phyloP scores from a whole-genome alignment of 441 rosid genomes.

The Erodium texanum region DNA sequence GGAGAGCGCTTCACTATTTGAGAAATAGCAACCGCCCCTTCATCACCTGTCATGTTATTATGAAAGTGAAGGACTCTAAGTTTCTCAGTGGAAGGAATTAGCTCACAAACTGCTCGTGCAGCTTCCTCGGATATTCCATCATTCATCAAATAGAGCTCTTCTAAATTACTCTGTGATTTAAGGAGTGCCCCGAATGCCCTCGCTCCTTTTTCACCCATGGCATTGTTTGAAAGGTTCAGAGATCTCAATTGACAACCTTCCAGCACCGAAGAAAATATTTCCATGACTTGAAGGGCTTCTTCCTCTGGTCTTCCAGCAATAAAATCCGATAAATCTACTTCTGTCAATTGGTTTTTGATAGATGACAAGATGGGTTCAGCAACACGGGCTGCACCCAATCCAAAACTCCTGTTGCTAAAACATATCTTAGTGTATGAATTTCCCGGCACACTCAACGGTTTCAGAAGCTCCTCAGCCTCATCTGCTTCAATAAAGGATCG shows the following conservation, averaged over 20 bases:
- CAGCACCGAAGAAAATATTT: no score
- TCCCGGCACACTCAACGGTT: no score
- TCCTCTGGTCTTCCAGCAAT: no score
- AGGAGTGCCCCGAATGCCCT: conserved; percentile 74
- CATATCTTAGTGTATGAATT: no score
- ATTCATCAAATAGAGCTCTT: conserved; percentile 79
- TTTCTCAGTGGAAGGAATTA: conserved; percentile 74
- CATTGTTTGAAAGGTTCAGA: conserved; percentile 80
- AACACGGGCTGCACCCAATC: no score
- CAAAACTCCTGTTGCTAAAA: no score
- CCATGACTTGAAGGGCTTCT: no score
- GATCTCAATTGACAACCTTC: conserved; percentile 25
- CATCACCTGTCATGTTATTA: conserved; percentile 87
- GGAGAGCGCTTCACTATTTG: conserved; percentile 59
- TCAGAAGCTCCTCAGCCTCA: no score
- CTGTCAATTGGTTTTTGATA: no score
- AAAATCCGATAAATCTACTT: no score
- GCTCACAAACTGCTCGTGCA: conserved; percentile 66
- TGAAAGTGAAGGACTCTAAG: conserved; percentile 73
- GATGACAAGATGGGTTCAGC: no score
- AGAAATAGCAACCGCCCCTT: conserved; percentile 71
- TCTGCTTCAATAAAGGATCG: no score
- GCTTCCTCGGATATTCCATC: conserved; percentile 93
- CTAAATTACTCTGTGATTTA: conserved; percentile 55
- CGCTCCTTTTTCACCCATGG: conserved; percentile 86